Evolutionary conservation across 805 yeast genomes (phyloP).

Genomic region (Ogataea methanolica): DNA sequence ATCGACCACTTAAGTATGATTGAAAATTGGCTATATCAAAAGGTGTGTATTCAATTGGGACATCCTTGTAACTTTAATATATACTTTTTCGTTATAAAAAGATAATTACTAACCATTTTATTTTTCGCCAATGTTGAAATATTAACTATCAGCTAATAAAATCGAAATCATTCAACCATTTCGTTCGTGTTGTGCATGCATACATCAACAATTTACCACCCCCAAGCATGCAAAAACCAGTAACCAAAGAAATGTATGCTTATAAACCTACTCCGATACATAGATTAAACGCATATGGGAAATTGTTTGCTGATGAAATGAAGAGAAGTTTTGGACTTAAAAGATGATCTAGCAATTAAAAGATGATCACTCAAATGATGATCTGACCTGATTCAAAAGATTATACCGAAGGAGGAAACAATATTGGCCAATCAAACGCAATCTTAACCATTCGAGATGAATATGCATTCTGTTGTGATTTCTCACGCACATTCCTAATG

Average conservation of each 20-base stretch:
- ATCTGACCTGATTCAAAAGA: too few species aligned
- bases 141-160: constrained; percentile 36
- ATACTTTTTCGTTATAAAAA: too few species aligned
- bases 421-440: too few species aligned
- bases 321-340: constrained; percentile 48
- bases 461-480: too few species aligned
- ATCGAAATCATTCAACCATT: constrained; percentile 55
- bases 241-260: constrained; percentile 7
- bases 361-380: constrained; percentile 32
- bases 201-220: constrained; percentile 57
- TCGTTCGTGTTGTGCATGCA: constrained; percentile 61
- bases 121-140: background rate
- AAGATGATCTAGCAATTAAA: constrained; percentile 14
- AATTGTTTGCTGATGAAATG: constrained; percentile 58
- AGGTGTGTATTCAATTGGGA: constrained; percentile 11
- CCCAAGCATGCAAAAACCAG: constrained; percentile 28
- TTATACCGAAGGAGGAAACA: too few species aligned
- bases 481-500: too few species aligned
- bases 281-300: constrained; percentile 54
- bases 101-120: too few species aligned
- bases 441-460: too few species aligned
- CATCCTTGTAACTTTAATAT: too few species aligned
- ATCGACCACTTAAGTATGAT: constrained; percentile 19
- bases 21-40: constrained; percentile 44
- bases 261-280: constrained; percentile 49